These are phyloP conservation scores for Artemisia annua DNA, from an alignment of 129 eudicot species.

Conservation along the genomic window DNA sequence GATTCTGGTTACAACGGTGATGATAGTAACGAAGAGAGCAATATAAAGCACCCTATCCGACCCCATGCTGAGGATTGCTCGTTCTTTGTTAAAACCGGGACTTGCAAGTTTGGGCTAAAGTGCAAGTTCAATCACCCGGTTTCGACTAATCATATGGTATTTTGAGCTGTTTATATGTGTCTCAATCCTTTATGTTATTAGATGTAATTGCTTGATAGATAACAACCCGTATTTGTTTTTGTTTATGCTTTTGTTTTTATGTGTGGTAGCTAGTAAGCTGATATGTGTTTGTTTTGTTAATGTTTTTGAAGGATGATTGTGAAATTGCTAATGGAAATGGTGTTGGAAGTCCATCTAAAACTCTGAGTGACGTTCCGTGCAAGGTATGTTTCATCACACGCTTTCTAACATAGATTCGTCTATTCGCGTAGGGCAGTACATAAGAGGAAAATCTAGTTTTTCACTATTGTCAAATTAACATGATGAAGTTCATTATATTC, in stretches of 20 bases:
- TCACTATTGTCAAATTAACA: too few relatives aligned
- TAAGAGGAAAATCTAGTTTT: too few relatives aligned
- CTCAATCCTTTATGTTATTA: too few relatives aligned
- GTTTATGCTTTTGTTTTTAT: neutral
- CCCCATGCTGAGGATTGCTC: conserved; percentile 47
- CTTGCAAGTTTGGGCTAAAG: conserved; percentile 46
- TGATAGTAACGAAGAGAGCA: neutral
- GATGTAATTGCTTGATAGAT: neutral
- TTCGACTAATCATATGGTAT: conserved; percentile 30
- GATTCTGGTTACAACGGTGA: conserved; percentile 2
- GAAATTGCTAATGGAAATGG: conserved; percentile 22
- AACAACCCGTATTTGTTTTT: neutral
- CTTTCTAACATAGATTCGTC: neutral
- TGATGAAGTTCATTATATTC: too few relatives aligned
- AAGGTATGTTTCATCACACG: conserved; percentile 32
- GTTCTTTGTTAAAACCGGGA: conserved; percentile 38
- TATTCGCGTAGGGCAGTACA: too few relatives aligned
- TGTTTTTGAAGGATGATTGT: conserved; percentile 27
- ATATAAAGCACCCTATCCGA: conserved; percentile 27
- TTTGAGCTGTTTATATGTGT: too few relatives aligned
- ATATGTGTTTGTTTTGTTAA: conserved; percentile 15
- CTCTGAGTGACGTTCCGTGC: conserved; percentile 38
- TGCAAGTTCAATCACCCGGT: conserved; percentile 61
- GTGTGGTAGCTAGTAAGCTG: conserved; percentile 3
- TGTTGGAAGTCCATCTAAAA: conserved; percentile 20